phyloP scores from a whole-genome alignment of 1,284 basidiomycete species.

The Clitocybe nebularis region DNA sequence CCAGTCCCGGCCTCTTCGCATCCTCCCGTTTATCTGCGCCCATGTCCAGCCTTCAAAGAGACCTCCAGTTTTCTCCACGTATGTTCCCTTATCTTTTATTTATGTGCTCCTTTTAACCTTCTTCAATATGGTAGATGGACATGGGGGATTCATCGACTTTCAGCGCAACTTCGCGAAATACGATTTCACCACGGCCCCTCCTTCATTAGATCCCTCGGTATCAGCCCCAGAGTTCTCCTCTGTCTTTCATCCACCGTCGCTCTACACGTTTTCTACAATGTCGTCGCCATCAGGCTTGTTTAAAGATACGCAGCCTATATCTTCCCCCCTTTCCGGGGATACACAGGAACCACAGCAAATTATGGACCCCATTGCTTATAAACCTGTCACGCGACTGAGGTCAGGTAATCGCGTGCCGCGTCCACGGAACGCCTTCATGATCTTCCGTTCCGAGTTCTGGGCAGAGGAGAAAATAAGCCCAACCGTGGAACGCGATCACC shows the following conservation, averaged over 20 bases:
- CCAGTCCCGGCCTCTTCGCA: not conserved
- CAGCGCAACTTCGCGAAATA: constrained; percentile 7
- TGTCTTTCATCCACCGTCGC: constrained; percentile 9
- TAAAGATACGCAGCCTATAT: constrained; percentile 6
- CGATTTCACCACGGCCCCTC: constrained; percentile 4
- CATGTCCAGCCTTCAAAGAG: constrained; percentile 13
- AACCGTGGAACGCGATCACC: constrained; percentile 47
- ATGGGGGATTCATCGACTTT: constrained; percentile 10
- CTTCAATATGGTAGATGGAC: constrained; percentile 4
- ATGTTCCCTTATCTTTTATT: constrained; percentile 4
- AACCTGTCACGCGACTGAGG: constrained; percentile 14
- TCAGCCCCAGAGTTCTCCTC: constrained; percentile 2
- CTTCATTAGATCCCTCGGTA: constrained; percentile 5
- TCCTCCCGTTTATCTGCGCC: not conserved
- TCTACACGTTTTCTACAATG: constrained; percentile 11
- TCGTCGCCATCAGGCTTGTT: constrained; percentile 9
- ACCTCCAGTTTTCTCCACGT: constrained; percentile 9
- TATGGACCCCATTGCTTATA: constrained; percentile 1
- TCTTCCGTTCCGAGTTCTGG: constrained; percentile 74
- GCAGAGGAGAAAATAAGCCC: constrained; percentile 39
- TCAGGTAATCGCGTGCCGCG: constrained; percentile 54
- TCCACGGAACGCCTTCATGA: constrained; percentile 81
- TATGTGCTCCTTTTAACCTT: not conserved
- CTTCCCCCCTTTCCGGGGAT: constrained; percentile 9
- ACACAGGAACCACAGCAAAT: constrained; percentile 6